Evolutionary conservation across 2,329 filamentous ascomycete genomes (phyloP).

Genomic region (Venturia asperata): DNA sequence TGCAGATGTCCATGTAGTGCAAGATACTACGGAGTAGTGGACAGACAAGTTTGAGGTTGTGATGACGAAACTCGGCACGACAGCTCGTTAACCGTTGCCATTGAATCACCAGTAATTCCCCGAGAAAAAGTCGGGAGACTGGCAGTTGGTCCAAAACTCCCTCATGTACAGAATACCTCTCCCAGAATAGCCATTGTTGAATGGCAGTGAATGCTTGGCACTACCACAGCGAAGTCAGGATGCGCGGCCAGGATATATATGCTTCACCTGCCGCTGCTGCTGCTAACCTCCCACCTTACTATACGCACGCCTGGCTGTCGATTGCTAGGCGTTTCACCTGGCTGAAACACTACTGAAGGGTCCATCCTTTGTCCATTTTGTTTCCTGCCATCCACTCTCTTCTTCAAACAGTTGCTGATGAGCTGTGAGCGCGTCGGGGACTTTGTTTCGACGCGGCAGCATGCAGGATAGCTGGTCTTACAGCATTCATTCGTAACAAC

Average conservation of each 20-base stretch:
- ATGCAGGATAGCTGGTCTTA: neutral
- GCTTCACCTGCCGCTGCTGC: neutral
- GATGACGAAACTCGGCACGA: neutral
- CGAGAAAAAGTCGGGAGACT: too few relatives aligned
- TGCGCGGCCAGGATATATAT: neutral
- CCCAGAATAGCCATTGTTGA: too few relatives aligned
- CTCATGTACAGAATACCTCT: too few relatives aligned
- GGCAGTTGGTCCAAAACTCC: too few relatives aligned
- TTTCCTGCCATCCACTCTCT: neutral
- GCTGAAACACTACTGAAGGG: neutral
- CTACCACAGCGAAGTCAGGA: neutral
- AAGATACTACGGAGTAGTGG: neutral
- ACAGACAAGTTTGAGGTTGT: neutral
- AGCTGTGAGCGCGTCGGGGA: neutral
- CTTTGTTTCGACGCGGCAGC: neutral
- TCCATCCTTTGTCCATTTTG: neutral
- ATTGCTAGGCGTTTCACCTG: neutral
- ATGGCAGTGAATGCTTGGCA: too few relatives aligned
- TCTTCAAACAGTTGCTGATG: neutral
- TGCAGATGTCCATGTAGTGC: neutral
- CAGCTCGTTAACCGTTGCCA: neutral
- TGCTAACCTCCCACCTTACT: neutral
- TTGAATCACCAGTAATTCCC: too few relatives aligned
- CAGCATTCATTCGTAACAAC: slow-evolving; percentile 1
- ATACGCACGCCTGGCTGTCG: neutral